Evolutionary conservation across 805 yeast species (phyloP), one percentile per base, ranked within the genome.

Genomic region (Kluyveromyces starmeri): DNA sequence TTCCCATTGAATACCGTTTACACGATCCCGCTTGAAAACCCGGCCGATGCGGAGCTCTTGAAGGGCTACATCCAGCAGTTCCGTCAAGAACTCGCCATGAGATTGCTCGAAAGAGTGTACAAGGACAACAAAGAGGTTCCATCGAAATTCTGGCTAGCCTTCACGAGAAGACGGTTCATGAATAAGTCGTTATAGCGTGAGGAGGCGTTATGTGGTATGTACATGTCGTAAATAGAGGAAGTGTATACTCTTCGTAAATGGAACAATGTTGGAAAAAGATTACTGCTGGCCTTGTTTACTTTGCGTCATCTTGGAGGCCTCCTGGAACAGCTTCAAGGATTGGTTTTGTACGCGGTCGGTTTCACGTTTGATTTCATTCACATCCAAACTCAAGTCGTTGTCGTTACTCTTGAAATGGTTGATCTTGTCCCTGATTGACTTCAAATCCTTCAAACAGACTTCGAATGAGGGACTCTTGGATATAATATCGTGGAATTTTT

Each of bases 151-250:
- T 92, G 99, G 99, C 64, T 92, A 51, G 95, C 96, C 2, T 92
- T 92, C 60, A 83, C 95, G 25, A 78, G 92, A 64, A 81, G 94
- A 63, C 76, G 84, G 57, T 92, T 92, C 58, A 92, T 92, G 98
- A 92, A 92, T 65, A 84, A 88, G 61, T 73, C 82, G 47, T 68
- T 39, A 28, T 39, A 27, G 30, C 19, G n/a, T n/a, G n/a, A n/a
- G n/a, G n/a, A n/a, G n/a, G n/a, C n/a, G n/a, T n/a, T n/a, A n/a
- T n/a, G n/a, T n/a, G n/a, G n/a, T n/a, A n/a, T n/a, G n/a, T n/a
- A n/a, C n/a, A n/a, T n/a, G n/a, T n/a, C n/a, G n/a, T n/a, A n/a
- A n/a, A n/a, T n/a, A n/a, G n/a, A n/a, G n/a, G n/a, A n/a, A n/a
- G n/a, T n/a, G n/a, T n/a, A n/a, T n/a, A n/a, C n/a, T n/a, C n/a